phyloP scores from a whole-genome alignment of 441 rosid genomes.

The Populus hybrid region DNA sequence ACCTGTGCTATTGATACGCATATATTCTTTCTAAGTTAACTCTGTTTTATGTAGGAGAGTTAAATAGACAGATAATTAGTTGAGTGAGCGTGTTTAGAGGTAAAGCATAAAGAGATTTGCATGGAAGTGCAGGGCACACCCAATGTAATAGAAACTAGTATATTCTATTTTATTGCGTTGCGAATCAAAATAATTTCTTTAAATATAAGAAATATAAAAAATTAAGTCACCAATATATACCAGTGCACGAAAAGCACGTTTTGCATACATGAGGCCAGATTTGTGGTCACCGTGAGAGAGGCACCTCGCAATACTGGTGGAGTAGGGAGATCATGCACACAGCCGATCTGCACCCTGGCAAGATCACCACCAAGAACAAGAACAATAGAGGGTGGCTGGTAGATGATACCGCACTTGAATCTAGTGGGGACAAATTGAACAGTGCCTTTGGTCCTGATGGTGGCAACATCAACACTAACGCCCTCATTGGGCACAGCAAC shows the following conservation, averaged over 20 bases:
- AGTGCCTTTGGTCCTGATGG: slow-evolving; percentile 1
- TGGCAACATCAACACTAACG: background rate
- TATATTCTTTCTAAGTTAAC: too few relatives aligned
- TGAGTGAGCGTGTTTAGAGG: too few relatives aligned
- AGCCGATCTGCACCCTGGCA: slow-evolving; percentile 4
- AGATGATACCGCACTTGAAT: background rate
- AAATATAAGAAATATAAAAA: too few relatives aligned
- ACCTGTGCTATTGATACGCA: too few relatives aligned
- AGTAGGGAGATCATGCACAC: background rate
- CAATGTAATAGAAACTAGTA: too few relatives aligned
- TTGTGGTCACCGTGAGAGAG: background rate
- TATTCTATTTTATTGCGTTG: too few relatives aligned
- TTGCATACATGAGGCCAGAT: background rate
- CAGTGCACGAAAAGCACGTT: background rate
- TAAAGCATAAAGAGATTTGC: too few relatives aligned
- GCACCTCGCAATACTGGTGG: background rate
- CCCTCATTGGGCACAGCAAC: slow-evolving; percentile 1
- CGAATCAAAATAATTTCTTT: too few relatives aligned
- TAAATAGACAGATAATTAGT: too few relatives aligned
- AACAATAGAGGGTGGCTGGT: background rate
- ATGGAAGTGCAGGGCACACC: too few relatives aligned
- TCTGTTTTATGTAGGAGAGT: too few relatives aligned
- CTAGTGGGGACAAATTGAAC: background rate
- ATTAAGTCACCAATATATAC: too few relatives aligned
- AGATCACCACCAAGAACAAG: background rate